Conservation (phyloP, 106 monocot species). For the Narthecium ossifragum region DNA sequence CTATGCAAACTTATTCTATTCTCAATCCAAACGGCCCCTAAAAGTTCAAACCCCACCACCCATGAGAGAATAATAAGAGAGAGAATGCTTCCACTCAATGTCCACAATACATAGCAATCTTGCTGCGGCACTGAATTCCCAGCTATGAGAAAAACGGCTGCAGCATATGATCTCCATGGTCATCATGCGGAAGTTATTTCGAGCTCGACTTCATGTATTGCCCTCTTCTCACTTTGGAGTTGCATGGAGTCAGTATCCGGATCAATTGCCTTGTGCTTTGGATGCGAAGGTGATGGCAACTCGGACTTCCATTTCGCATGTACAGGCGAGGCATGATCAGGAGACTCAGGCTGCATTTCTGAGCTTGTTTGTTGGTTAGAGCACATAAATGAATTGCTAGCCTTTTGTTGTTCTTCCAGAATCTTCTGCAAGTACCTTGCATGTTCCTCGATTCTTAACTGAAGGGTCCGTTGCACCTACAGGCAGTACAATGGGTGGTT, state of each 20-base stretch:
- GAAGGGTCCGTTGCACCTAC: slow-evolving; percentile 81
- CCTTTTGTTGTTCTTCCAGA: slow-evolving; percentile 67
- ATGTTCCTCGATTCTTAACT: slow-evolving; percentile 82
- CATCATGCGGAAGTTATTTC: slow-evolving; percentile 4
- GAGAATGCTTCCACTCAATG: too few species aligned
- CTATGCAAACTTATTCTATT: too few species aligned
- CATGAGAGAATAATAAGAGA: too few species aligned
- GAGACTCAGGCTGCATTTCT: slow-evolving; percentile 15
- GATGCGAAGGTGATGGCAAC: neutral
- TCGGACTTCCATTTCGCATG: slow-evolving; percentile 20
- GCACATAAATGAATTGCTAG: slow-evolving; percentile 25
- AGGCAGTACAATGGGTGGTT: neutral
- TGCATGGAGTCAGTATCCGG: slow-evolving; percentile 11
- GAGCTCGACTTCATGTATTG: slow-evolving; percentile 14
- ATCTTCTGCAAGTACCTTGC: slow-evolving; percentile 84
- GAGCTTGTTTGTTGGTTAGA: slow-evolving; percentile 14
- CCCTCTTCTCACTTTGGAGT: slow-evolving; percentile 18
- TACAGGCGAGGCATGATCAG: slow-evolving; percentile 8
- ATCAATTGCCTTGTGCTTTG: slow-evolving; percentile 26
- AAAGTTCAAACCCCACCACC: too few species aligned
- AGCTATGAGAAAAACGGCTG: too few species aligned
- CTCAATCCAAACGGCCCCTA: too few species aligned
- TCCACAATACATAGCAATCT: too few species aligned
- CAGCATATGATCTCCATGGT: too few species aligned
- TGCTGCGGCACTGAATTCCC: too few species aligned